Percentiles rank a stretch among this genome's conserved stretches.
phyloP scores from a whole-genome alignment of 2,329 filamentous ascomycete genomes.

The Fusarium siculi region DNA sequence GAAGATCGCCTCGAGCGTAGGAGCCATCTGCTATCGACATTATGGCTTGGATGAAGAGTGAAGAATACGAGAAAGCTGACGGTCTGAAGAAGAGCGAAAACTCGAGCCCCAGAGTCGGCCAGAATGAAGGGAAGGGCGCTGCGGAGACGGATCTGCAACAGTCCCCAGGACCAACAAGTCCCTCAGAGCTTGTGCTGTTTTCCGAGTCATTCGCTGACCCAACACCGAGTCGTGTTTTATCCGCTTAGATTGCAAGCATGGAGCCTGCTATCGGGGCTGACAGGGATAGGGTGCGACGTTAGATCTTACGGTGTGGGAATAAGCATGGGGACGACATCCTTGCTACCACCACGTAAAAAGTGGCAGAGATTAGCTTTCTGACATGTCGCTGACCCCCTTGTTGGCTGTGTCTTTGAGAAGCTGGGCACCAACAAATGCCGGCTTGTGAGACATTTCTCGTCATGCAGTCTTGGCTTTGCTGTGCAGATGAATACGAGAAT shows the following conservation, averaged over 20 bases:
- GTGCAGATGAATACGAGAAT: background rate
- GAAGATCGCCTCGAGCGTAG: constrained; percentile 36
- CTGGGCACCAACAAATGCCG: background rate
- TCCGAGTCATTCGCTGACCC: background rate
- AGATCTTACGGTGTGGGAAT: constrained; percentile 21
- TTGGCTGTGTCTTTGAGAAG: background rate
- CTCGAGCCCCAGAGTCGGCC: background rate
- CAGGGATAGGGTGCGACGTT: background rate
- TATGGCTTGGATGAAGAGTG: background rate
- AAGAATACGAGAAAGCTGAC: background rate
- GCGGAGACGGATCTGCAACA: background rate
- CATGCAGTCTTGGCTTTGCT: background rate
- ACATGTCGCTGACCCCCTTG: background rate
- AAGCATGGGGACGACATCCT: background rate
- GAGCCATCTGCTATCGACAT: constrained; percentile 29
- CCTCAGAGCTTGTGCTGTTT: background rate
- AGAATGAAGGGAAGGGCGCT: background rate
- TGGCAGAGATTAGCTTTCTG: background rate
- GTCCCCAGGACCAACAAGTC: constrained; percentile 5
- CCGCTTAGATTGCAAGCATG: background rate
- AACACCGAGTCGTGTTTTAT: background rate
- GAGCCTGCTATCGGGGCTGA: background rate
- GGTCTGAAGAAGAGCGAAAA: background rate
- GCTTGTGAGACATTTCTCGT: background rate
- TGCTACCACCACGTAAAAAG: background rate